phyloP scores from a whole-genome alignment of 192 early-diverging fungal genomes.

The Oehlia diaphana region DNA sequence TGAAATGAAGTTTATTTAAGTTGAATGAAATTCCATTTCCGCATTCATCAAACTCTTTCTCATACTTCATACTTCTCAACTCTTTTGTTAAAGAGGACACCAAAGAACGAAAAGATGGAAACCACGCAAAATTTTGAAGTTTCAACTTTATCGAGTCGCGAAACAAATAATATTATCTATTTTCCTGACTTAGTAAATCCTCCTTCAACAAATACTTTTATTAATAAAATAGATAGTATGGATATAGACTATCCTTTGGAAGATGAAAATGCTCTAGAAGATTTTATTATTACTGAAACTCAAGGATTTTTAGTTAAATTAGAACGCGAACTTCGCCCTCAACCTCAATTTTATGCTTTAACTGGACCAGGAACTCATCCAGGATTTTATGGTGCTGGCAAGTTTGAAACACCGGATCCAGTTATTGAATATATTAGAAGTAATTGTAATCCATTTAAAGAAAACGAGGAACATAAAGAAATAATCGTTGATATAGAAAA shows the following conservation, averaged over 20 bases:
- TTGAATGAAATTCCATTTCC: neutral
- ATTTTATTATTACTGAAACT: neutral
- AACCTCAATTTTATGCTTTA: neutral
- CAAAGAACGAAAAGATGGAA: neutral
- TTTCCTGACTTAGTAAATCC: neutral
- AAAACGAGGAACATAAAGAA: neutral
- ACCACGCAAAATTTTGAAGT: neutral
- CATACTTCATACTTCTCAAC: neutral
- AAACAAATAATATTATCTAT: neutral
- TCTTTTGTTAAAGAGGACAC: neutral
- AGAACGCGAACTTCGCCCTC: neutral
- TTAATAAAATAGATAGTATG: neutral
- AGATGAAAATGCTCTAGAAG: neutral
- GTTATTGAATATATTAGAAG: neutral
- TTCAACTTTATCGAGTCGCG: neutral
- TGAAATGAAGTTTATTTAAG: neutral
- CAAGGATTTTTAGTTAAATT: neutral
- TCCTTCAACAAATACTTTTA: neutral
- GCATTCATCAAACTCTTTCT: neutral
- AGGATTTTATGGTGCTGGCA: neutral
- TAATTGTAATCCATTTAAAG: neutral
- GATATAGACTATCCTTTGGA: neutral
- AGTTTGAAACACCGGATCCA: neutral
- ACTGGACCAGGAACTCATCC: neutral
- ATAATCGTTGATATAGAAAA: neutral